A percentile compares a stretch with the other conserved stretches of the same genome.
Conservation (phyloP, 345 rosid genomes). For the Lepidium aucheri region DNA sequence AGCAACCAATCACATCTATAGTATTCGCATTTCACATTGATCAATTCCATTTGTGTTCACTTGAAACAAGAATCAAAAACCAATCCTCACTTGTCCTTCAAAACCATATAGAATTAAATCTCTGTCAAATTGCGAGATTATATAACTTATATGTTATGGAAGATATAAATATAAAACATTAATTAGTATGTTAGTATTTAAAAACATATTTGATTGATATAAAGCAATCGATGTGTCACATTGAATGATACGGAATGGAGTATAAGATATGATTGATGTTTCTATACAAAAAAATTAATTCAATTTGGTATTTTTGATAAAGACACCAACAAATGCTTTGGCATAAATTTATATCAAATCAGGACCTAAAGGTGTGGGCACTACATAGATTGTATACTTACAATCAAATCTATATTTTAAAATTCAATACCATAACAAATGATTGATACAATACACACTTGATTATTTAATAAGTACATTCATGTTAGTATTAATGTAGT, state of each 20-base stretch:
- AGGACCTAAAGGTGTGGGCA: conserved; percentile 22
- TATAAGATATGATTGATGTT: background rate
- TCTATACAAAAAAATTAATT: background rate
- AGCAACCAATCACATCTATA: background rate
- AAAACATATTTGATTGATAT: background rate
- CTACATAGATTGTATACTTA: background rate
- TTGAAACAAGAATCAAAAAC: background rate
- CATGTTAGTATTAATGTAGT: background rate
- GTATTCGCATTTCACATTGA: background rate
- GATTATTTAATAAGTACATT: background rate
- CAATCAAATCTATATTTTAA: background rate
- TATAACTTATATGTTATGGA: background rate
- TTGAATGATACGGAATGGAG: background rate
- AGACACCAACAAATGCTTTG: conserved; percentile 12
- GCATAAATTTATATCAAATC: conserved; percentile 15
- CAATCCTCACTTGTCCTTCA: background rate
- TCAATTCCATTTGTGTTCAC: background rate
- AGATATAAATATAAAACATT: background rate
- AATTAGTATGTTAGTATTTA: background rate
- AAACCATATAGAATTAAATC: background rate
- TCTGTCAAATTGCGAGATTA: background rate
- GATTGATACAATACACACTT: background rate
- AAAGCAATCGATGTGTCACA: background rate
- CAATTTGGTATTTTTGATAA: conserved; percentile 18
- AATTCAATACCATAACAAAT: background rate